Evolutionary conservation across 345 rosid species (phyloP), one percentile per base, ranked within the genome.

Genomic region (Adansonia digitata): DNA sequence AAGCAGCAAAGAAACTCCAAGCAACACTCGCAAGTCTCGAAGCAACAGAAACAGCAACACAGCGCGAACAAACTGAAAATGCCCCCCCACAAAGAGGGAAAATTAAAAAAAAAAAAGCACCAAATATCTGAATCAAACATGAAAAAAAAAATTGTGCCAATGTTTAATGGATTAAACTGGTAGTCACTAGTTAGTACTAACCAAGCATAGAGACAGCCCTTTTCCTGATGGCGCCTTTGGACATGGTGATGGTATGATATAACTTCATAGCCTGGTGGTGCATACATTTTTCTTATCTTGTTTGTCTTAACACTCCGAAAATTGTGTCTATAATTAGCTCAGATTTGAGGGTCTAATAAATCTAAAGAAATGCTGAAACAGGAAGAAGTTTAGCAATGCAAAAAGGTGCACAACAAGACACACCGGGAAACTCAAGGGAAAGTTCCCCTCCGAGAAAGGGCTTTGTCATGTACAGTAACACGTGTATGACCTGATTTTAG

Each of bases 201-300:
- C 82, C 82, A 80, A 46, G 83, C 83, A 78, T 84, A 77, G 29
- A 79, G 81, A 71, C 75, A 70, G 65, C 85, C 85, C 53, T 63
- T 85, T 22, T 81, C 77, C 52, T 76, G 77, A 18, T 76, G 79
- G 53, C 81, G 84, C 22, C 77, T 74, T 69, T 52, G 62, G 65
- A 78, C 57, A 55, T 78, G 81, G 63, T 79, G 75, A 51, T n/a
- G 40, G 69, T 71, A 76, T 39, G 79, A 20, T 77, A 81, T 79
- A 31, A 64, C 77, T 74, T 81, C 71, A 46, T 57, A 52, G 11
- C 60, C 77, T 26, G 81, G 66, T 52, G 82, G 65, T 14, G 80
- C 81, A 66, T 78, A 68, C 81, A 84, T 74, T 18, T n/a, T 63
- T 2, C 5, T 2, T 64, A 2, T 59, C n/a, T 59, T 29, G 0